Conservation (phyloP, 768 basidiomycete genomes). For the Rhizopogon vinicolor region DNA sequence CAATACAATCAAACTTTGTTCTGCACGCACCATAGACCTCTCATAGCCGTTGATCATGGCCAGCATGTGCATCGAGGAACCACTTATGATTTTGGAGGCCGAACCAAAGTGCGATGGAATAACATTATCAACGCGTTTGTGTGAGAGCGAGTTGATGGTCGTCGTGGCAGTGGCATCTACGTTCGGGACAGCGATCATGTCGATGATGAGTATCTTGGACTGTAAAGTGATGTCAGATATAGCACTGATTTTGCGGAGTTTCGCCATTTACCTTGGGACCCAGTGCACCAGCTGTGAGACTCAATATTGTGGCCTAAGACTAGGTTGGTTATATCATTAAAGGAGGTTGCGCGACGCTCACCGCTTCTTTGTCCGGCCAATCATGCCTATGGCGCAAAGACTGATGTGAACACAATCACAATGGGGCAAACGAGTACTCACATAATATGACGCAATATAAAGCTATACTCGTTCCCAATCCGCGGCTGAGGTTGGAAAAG, state of each 20-base stretch:
- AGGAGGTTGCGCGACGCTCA: not conserved
- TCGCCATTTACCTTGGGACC: not conserved
- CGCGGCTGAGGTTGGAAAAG: slow-evolving; percentile 34
- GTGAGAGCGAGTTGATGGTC: not conserved
- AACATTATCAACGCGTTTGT: not conserved
- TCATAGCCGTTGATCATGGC: not conserved
- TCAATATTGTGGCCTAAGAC: not conserved
- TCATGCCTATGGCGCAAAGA: slow-evolving; percentile 6
- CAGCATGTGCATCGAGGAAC: slow-evolving; percentile 1
- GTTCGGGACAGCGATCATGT: not conserved
- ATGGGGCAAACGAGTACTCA: not conserved
- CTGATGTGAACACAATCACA: not conserved
- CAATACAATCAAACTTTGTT: too few relatives aligned
- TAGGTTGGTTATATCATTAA: not conserved
- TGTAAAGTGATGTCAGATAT: not conserved
- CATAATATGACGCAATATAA: slow-evolving; percentile 4
- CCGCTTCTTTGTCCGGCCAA: slow-evolving; percentile 10
- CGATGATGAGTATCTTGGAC: slow-evolving; percentile 2
- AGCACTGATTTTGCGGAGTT: not conserved
- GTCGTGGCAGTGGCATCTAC: not conserved
- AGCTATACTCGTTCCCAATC: not conserved
- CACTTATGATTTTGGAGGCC: not conserved
- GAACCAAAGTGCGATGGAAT: slow-evolving; percentile 4
- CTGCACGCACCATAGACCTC: not conserved
- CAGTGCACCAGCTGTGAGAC: not conserved